Base-by-base conservation (phyloP, 768 basidiomycete species). In the Psilocybe cubensis region DNA sequence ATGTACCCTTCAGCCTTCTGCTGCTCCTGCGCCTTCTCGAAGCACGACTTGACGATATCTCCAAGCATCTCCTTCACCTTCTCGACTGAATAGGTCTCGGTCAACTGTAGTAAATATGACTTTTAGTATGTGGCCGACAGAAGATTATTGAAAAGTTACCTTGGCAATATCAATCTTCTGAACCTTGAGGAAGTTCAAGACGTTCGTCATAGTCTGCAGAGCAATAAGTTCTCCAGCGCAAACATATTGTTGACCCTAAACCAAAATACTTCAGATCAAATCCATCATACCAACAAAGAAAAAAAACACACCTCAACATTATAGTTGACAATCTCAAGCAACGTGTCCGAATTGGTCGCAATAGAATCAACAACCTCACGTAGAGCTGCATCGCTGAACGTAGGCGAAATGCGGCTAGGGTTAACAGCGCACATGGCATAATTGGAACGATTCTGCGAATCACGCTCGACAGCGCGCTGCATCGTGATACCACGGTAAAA, bases 401-500 rank as follows among this genome's bases (percentile, higher is more conserved):
- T 88, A 71, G 89, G 89, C 29, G 94, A 93, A 60, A 99, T 92
- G 54, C 96, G 90, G 64, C 93, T 89, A 3, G 96, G 96, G 72
- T 99, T 98, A 65, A 97, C 92, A n/a, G 97, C 96, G 73, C 95
- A 96, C 97, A 99, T 98, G 8, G 94, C 96, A 66, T 98, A 99
- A 70, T 96, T 94, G 23, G 94, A 96, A 33, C 97, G 86, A 67
- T 96, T 96, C 56, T 91, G 79, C 1, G 89, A 80, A 69, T 99
- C 97, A 28, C 97, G 93, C 74, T 97, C 94, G 56, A 99, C 97
- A 24, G 97, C 97, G 21, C 97, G 94, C 69, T 98, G 97, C 97
- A 98, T 99, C 31, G 97, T 99, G 69, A 99, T 96, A 65, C 97
- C 97, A 71, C 97, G 94, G 74, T 98, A 99, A 83, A 99, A 99